phyloP scores from a whole-genome alignment of 345 rosid genomes.

The Citrus mangshanensis region DNA sequence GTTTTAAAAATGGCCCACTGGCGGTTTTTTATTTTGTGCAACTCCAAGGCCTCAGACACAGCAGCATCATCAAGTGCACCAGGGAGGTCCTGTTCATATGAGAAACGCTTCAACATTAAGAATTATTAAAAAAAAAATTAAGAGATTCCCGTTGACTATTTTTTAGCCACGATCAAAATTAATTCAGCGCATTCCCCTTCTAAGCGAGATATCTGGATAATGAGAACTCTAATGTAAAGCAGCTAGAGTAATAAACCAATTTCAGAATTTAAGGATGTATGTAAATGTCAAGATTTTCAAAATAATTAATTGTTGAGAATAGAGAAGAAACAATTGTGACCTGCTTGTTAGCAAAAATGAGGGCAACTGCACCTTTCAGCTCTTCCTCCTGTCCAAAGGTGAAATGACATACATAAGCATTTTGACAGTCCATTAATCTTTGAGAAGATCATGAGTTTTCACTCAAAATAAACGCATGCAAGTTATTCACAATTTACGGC shows the following conservation, averaged over 20 bases:
- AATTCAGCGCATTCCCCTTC: background rate
- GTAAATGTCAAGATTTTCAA: background rate
- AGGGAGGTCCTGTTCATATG: constrained; percentile 47
- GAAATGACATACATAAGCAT: background rate
- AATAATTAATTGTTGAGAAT: background rate
- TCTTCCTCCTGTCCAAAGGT: constrained; percentile 56
- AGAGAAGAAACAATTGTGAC: background rate
- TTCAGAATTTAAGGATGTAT: background rate
- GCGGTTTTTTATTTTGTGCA: constrained; percentile 60
- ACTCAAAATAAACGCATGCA: background rate
- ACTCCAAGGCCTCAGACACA: constrained; percentile 55
- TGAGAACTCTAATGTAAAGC: background rate
- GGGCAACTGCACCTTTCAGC: constrained; percentile 58
- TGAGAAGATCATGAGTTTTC: background rate
- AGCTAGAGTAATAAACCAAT: background rate
- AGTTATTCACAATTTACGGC: background rate
- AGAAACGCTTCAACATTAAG: background rate
- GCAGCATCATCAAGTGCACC: constrained; percentile 65
- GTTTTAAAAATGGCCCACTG: constrained; percentile 71
- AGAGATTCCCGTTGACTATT: background rate
- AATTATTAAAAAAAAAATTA: background rate
- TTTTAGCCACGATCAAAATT: background rate
- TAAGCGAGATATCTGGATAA: background rate
- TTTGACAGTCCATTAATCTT: background rate
- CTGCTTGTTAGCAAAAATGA: constrained; percentile 75